These are phyloP conservation scores for Exidia glandulosa DNA, from an alignment of 768 basidiomycete genomes.

Conservation along the genomic window DNA sequence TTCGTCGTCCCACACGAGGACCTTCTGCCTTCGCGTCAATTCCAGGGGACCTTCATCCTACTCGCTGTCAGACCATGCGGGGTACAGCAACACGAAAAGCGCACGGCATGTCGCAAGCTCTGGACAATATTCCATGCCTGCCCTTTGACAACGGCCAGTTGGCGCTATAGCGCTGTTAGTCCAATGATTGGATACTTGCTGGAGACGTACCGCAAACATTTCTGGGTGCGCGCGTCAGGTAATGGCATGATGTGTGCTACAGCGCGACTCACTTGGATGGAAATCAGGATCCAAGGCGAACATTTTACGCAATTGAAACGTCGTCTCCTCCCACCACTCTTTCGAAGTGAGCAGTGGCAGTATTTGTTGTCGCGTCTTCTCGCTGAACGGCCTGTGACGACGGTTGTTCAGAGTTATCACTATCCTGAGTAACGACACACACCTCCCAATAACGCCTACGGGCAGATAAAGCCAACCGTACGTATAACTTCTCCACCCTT, in stretches of 20 bases:
- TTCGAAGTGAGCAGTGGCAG: slow-evolving; percentile 73
- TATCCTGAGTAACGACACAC: slow-evolving; percentile 7
- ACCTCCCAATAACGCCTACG: slow-evolving; percentile 70
- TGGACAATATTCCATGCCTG: slow-evolving; percentile 88
- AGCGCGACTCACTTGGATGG: slow-evolving; percentile 47
- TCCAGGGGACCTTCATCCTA: slow-evolving; percentile 85
- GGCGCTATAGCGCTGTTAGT: slow-evolving; percentile 38
- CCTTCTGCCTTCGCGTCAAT: slow-evolving; percentile 66
- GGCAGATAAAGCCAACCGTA: slow-evolving; percentile 86
- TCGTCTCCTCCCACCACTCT: slow-evolving; percentile 85
- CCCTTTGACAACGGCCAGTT: slow-evolving; percentile 88
- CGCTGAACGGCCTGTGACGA: slow-evolving; percentile 72
- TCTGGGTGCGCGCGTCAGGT: too few species aligned
- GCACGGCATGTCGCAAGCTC: slow-evolving; percentile 63
- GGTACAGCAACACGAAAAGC: neutral
- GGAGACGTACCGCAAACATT: neutral
- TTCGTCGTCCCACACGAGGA: slow-evolving; percentile 80
- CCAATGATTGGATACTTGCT: neutral
- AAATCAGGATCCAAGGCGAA: slow-evolving; percentile 80
- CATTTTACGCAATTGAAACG: slow-evolving; percentile 59
- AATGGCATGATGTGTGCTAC: too few species aligned
- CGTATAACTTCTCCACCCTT: slow-evolving; percentile 62
- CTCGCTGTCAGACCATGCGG: neutral
- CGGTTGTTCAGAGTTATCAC: too few species aligned
- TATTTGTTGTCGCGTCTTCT: slow-evolving; percentile 72